Conservation (phyloP, 257 asterid genomes). For the Ocimum tenuiflorum region DNA sequence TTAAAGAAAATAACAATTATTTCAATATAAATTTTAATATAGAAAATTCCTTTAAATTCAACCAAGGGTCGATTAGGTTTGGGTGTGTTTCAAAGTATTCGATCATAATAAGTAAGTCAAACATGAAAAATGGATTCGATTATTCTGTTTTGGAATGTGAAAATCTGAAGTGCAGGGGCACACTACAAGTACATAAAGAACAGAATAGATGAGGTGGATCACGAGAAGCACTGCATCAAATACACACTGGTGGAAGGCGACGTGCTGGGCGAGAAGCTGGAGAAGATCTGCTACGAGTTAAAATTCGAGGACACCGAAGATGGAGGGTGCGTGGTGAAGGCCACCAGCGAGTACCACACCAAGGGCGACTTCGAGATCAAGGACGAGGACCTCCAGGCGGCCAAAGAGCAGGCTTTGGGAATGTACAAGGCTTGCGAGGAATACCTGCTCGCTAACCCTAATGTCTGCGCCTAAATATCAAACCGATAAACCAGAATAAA, state of each 20-base stretch:
- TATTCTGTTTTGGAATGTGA: too few relatives aligned
- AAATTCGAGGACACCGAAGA: constrained; percentile 22
- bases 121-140: too few relatives aligned
- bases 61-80: too few relatives aligned
- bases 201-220: constrained; percentile 21
- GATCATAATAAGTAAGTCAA: too few relatives aligned
- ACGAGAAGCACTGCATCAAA: constrained; percentile 14
- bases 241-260: constrained; percentile 25
- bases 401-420: background rate
- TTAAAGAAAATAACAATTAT: too few relatives aligned
- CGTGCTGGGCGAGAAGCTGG: constrained; percentile 22
- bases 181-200: constrained; percentile 14
- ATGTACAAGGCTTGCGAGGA: constrained; percentile 28
- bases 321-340: constrained; percentile 27
- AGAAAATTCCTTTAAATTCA: too few relatives aligned
- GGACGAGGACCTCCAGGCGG: constrained; percentile 12
- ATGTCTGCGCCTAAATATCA: constrained; percentile 19
- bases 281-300: constrained; percentile 20
- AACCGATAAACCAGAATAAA: too few relatives aligned
- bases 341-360: constrained; percentile 22
- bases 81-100: too few relatives aligned
- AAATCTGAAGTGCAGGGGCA: background rate
- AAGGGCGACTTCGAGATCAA: constrained; percentile 13
- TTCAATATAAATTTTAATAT: too few relatives aligned
- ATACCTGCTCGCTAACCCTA: constrained; percentile 24